Percentiles rank a stretch among this genome's conserved stretches.
Evolutionary conservation across 176 grass and related monocot species (phyloP).

Genomic region (Thalia dealbata): DNA sequence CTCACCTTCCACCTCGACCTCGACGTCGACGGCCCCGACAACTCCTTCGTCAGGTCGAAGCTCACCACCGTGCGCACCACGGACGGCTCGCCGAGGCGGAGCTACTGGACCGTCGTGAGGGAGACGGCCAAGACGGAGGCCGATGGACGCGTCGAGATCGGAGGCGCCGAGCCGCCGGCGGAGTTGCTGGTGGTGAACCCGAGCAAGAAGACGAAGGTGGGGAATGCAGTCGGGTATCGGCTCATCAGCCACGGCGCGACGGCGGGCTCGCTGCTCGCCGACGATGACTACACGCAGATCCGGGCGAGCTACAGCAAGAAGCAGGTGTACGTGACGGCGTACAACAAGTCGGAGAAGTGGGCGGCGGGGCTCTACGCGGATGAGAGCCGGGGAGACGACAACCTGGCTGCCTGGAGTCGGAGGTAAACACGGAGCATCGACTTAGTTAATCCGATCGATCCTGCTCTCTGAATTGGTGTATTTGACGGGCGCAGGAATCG

Average conservation of each 20-base stretch:
- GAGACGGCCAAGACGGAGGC: constrained; percentile 55
- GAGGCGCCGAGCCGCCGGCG: constrained; percentile 9
- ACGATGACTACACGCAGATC: constrained; percentile 66
- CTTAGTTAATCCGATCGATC: too few species aligned
- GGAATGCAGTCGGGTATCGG: constrained; percentile 52
- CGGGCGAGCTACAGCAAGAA: constrained; percentile 53
- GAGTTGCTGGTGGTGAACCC: constrained; percentile 65
- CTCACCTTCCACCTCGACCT: constrained; percentile 67
- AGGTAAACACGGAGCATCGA: constrained; percentile 13
- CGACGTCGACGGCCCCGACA: constrained; percentile 65
- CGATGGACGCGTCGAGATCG: constrained; percentile 35
- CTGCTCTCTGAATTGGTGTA: too few species aligned
- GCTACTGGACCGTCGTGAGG: constrained; percentile 64
- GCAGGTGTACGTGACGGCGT: constrained; percentile 71
- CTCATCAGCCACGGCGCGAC: constrained; percentile 30
- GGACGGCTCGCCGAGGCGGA: constrained; percentile 31
- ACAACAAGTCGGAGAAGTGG: constrained; percentile 65
- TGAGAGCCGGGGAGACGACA: constrained; percentile 61
- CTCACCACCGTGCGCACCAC: constrained; percentile 22
- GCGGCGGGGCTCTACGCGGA: constrained; percentile 57
- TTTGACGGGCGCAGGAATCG: constrained; percentile 23
- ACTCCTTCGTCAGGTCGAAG: constrained; percentile 57
- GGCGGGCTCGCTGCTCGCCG: constrained; percentile 44
- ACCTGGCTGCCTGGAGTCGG: constrained; percentile 40
- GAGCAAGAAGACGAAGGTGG: constrained; percentile 46